Evolutionary conservation across 2,329 filamentous ascomycete species (phyloP), one percentile per base, ranked within the genome.

Genomic region (Penicillium sp.): DNA sequence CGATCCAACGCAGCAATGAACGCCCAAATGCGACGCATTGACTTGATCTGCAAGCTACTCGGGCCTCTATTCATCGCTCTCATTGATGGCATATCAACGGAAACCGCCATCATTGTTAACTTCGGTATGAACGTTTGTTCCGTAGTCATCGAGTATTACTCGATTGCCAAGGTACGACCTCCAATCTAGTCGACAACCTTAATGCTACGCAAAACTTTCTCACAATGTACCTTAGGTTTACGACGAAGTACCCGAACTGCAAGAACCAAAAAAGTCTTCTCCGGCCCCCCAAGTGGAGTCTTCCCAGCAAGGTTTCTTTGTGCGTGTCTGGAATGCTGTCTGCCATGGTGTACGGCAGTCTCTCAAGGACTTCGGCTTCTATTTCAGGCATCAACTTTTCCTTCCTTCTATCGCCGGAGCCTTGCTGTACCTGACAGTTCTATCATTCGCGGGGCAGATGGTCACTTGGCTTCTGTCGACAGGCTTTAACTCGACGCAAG

Each of bases 41-140:
- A 85, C 63, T 74, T 85, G 5, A 73, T 80, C 41, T 84, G 82
- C 74, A 85, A 84, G 66, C 77, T 84, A 20, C 60, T 82, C 41
- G 78, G 81, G 1, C 83, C 83, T 5, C 74, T 84, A n/a, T 64
- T 79, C 10, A 79, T 83, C 17, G 80, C 82, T 0, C 57, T 78
- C 11, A 64, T 83, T n/a, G 71, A 75, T 20, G 72, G 79, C 12
- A 73, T 68, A 7, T 80, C 76, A 2, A 73, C 78, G 1, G 72
- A 71, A 3, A 57, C 75, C 8, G 81, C 81, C 3, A 78, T 84
- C 3, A 43, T 80, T 15, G 75, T 76, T 31, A 80, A 81, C 14
- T 74, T 78, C 2, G 62, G 68, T n/a, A 78, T 80, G 64, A 83
- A 79, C 61, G 65, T 77, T 2, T 43, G 73, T 11, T 76, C 73